These are phyloP conservation scores for Gaultheria prostrata DNA, from an alignment of 148 eudicot species.

Conservation along the genomic window DNA sequence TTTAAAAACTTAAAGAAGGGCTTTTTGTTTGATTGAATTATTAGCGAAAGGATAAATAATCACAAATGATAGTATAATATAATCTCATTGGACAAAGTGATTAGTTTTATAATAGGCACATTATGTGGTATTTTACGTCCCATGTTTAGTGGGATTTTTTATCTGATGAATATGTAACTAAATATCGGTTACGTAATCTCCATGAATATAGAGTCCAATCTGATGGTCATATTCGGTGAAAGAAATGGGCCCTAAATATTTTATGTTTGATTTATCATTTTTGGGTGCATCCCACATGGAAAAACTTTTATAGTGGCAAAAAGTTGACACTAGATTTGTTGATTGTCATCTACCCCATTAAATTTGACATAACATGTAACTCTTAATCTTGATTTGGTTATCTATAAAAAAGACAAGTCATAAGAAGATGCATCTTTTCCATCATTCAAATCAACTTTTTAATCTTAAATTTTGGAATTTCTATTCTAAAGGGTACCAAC, in stretches of 20 bases:
- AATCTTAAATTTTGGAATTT: neutral
- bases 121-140: neutral
- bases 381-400: neutral
- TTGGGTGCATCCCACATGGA: neutral
- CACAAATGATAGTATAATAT: neutral
- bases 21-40: neutral
- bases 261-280: neutral
- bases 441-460: neutral
- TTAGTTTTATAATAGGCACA: no score
- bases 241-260: neutral
- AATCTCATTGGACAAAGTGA: no score
- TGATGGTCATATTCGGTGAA: neutral
- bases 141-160: neutral
- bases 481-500: neutral
- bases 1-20: neutral
- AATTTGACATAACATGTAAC: conserved; percentile 11
- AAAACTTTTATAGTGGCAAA: neutral
- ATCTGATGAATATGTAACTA: neutral
- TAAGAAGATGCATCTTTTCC: neutral
- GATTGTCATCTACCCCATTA: neutral
- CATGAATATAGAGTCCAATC: neutral
- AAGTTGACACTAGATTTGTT: neutral
- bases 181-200: neutral
- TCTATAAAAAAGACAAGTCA: neutral
- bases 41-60: neutral